Conservation (phyloP, 257 asterid genomes). For the Lavandula angustifolia region DNA sequence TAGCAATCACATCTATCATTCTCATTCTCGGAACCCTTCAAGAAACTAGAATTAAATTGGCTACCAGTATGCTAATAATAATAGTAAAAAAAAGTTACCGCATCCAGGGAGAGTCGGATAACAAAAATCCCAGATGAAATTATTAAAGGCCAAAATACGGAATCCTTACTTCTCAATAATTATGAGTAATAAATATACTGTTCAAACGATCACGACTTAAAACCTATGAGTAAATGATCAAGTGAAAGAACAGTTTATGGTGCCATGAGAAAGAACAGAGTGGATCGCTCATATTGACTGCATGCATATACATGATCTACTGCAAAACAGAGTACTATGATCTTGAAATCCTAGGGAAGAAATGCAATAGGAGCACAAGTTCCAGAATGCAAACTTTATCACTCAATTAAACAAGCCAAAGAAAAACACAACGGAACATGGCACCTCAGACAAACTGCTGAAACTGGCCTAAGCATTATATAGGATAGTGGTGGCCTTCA, state of each 20-base stretch:
- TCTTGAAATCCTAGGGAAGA: slow-evolving; percentile 15
- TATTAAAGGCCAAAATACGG: neutral
- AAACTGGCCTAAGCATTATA: neutral
- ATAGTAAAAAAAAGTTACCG: neutral
- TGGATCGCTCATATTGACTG: neutral
- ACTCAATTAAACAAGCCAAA: neutral
- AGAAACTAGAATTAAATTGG: neutral
- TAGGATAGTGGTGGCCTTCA: neutral
- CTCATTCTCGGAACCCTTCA: slow-evolving; percentile 13
- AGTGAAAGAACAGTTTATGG: neutral
- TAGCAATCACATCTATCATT: neutral
- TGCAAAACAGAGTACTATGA: neutral
- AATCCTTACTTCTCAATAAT: slow-evolving; percentile 3
- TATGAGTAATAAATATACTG: neutral
- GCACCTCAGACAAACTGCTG: neutral
- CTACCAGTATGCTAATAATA: neutral
- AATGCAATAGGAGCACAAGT: slow-evolving; percentile 6
- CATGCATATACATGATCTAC: neutral
- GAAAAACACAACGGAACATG: neutral
- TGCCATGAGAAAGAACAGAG: neutral
- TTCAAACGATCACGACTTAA: neutral
- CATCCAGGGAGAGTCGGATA: neutral
- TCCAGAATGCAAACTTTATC: neutral
- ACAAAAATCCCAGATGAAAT: neutral
- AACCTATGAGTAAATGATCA: no score